A percentile compares a stretch with the other conserved stretches of the same genome.
Conservation (phyloP, 2,329 filamentous ascomycete species). For the Macrophomina pseudophaseolina region DNA sequence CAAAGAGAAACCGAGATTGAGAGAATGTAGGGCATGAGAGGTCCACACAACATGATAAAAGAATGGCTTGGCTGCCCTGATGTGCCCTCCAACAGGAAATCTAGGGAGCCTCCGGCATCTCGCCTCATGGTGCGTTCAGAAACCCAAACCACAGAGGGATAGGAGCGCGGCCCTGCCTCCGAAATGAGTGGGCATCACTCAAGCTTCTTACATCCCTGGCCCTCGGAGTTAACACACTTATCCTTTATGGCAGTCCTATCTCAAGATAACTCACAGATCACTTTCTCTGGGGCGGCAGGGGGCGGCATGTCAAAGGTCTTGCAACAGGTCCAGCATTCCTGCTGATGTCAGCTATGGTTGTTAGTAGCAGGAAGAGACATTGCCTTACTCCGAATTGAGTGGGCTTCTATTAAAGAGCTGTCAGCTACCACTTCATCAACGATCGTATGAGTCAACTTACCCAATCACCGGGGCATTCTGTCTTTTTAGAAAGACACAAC, state of each 20-base stretch:
- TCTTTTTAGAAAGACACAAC: not conserved
- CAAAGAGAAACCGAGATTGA: no score
- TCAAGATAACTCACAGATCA: not conserved
- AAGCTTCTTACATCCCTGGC: not conserved
- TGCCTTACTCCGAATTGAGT: not conserved
- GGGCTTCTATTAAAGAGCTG: not conserved
- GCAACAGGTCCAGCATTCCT: not conserved
- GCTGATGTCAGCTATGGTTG: not conserved
- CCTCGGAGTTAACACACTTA: not conserved
- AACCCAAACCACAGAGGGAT: no score
- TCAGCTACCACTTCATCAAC: not conserved
- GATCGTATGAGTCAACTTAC: not conserved
- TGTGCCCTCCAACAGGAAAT: no score
- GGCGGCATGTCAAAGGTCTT: not conserved
- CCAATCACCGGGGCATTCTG: not conserved
- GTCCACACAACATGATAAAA: no score
- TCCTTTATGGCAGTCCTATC: not conserved
- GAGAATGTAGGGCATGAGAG: no score
- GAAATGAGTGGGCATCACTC: not conserved
- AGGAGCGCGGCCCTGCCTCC: no score
- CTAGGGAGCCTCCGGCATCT: no score
- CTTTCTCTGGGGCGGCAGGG: not conserved
- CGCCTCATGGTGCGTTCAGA: no score
- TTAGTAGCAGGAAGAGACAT: not conserved
- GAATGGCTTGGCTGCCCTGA: no score